Conservation (phyloP, 129 eudicot species). For the Artemisia annua region DNA sequence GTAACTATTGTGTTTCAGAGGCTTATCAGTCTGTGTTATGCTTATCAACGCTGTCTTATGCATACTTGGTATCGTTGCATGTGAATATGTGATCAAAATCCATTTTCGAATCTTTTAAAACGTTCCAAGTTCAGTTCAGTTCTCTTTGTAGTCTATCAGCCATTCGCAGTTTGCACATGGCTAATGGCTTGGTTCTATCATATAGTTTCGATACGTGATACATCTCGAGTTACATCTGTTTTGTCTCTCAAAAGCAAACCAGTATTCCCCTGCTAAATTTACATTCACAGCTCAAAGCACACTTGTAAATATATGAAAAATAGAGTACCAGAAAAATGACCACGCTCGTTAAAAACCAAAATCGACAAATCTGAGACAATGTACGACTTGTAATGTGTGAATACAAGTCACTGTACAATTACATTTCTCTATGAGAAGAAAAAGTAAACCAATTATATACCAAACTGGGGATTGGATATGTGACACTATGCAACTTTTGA, state of each 20-base stretch:
- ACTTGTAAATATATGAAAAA: background rate
- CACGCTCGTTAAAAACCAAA: background rate
- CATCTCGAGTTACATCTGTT: background rate
- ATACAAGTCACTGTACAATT: background rate
- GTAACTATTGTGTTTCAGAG: too few relatives aligned
- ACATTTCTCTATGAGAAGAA: background rate
- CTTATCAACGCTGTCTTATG: too few relatives aligned
- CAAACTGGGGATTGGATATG: conserved; percentile 2
- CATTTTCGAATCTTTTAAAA: too few relatives aligned
- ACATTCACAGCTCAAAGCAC: background rate
- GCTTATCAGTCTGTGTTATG: too few relatives aligned
- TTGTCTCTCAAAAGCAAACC: background rate
- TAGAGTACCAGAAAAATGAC: background rate
- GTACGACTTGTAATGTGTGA: background rate
- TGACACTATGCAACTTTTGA: conserved; percentile 1
- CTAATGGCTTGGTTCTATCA: too few relatives aligned
- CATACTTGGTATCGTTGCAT: too few relatives aligned
- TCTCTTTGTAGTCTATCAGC: too few relatives aligned
- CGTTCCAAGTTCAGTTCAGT: too few relatives aligned
- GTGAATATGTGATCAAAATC: too few relatives aligned
- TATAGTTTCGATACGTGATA: too few relatives aligned
- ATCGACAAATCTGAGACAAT: background rate
- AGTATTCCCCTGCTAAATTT: background rate
- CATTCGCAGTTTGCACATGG: too few relatives aligned
- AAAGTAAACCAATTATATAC: background rate